Base-by-base conservation (phyloP, 495 filamentous ascomycete genomes). In the Aspergillus panamensis region DNA sequence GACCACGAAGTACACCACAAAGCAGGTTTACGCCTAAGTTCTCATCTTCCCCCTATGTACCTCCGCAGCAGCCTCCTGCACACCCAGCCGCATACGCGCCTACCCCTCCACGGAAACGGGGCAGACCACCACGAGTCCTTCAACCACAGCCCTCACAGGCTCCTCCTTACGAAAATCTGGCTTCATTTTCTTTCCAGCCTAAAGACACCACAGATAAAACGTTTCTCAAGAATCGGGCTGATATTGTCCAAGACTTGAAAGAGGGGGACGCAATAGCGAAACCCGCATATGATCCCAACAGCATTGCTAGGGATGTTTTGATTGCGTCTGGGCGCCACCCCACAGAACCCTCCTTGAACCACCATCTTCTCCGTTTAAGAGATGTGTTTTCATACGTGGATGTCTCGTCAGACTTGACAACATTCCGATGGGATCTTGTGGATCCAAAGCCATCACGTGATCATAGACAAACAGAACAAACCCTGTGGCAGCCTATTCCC, bases 371-470 rank as follows among this genome's bases (percentile, higher is more conserved):
- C 5, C 43, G 62, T 7, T 59, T 89, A 3, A 76, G 70, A 19
- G 58, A 68, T 4, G 69, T 57, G 3, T 73, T 86, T 32, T 35
- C 55, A 4, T 62, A 67, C n/a, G 65, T 86, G 2, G 71, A 73
- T 52, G 51, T 59, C 37, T 62, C 64, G 12, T 71, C 75, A 8
- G 85, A 91, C 65, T 63, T 90, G 12, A 67, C 67, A n/a, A 88
- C 84, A 0, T 73, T 91, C 20, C 69, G 78, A 31, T 91, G 87
- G 87, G 87, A 89, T 67, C 48, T 87, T 14, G 74, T 90, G 3
- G 87, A 90, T 66, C 47, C 58, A 1, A 35, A 45, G 12, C 39
- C 44, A 14, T 20, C 61, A 62, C 66, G 61, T 63, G 64, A 59
- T 20, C 30, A 47, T 7, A 17, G 13, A 21, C 35, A 10, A 16